A percentile compares a stretch with the other conserved stretches of the same genome.
These are phyloP conservation scores for Rhodotorula taiwanensis DNA, from an alignment of 768 basidiomycete genomes.

Conservation along the genomic window DNA sequence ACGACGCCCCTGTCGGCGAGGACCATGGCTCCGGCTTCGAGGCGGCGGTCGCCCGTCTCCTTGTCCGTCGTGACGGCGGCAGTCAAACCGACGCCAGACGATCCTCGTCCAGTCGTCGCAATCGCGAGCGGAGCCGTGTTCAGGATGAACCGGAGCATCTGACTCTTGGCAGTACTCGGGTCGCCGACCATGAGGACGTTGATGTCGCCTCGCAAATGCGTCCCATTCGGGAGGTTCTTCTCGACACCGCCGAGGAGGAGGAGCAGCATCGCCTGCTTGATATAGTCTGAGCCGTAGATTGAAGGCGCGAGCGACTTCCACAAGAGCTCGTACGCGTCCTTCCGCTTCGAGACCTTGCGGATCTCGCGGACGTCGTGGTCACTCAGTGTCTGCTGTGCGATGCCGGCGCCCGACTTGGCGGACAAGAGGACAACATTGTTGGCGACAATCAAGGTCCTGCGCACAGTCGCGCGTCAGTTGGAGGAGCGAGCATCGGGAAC, in stretches of 20 bases:
- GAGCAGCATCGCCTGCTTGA: constrained; percentile 87
- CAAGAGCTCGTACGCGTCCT: constrained; percentile 76
- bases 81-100: constrained; percentile 97
- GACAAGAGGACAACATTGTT: constrained; percentile 92
- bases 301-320: constrained; percentile 95
- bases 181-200: constrained; percentile 99
- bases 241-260: constrained; percentile 92
- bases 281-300: constrained; percentile 91
- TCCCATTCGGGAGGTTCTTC: constrained; percentile 94
- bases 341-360: constrained; percentile 82
- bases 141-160: constrained; percentile 89
- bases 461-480: not conserved
- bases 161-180: constrained; percentile 96
- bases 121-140: constrained; percentile 94
- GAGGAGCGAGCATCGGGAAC: not conserved
- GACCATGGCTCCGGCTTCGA: constrained; percentile 99
- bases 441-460: constrained; percentile 81
- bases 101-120: constrained; percentile 94
- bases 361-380: constrained; percentile 92
- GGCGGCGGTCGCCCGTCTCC: constrained; percentile 86
- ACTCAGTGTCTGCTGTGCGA: constrained; percentile 84
- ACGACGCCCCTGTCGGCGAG: constrained; percentile 97
- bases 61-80: constrained; percentile 97
- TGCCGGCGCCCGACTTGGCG: constrained; percentile 88
- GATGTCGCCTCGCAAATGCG: constrained; percentile 98